Base-by-base conservation (phyloP, 2,329 filamentous ascomycete genomes). In the Amesomyces nigricolor region DNA sequence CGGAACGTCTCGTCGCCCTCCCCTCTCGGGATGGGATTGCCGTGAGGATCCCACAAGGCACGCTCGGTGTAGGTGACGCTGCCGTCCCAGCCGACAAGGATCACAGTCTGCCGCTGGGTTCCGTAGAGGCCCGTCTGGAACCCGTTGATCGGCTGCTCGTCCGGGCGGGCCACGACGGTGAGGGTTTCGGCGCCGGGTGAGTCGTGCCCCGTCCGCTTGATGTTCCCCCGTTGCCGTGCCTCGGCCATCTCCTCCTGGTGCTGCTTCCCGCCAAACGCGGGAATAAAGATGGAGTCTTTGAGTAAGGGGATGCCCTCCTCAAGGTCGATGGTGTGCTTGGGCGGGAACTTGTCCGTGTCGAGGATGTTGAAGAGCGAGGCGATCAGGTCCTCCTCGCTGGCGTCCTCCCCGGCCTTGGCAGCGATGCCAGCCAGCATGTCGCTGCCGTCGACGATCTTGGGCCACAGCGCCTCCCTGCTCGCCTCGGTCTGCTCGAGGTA, bases 71-170 rank as follows among this genome's bases (percentile, higher is more conserved):
- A 83, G 0, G 76, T 79, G 16, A 83, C 79, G 37, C 81, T 81
- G 2, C 83, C 83, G 3, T 84, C 74, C 78, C 79, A 83, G 62
- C 84, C 81, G 6, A 86, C 78, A 44, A 85, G 68, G 13, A 86
- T 68, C 13, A 85, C 71, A 0, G 82, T 86, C 70, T 86, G 83
- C 38, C 83, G 71, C 68, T 86, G 83, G 5, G 83, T 86, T 4
- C 83, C 83, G 62, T 86, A 86, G 60, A 83, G 71, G 1, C 83
- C 83, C 5, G 75, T 79, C 65, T 79, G 78, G 61, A 81, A 83
- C 1, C 73, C 74, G 43, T 63, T 61, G 17, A 13, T 13, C 32
- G 59, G 56, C 19, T 63, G 59, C 38, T 61, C 56, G 68, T 74
- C 53, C 2, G 75, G 73, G 26, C 69, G 68, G 47, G 73, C 67